Base-by-base conservation (phyloP, 140 eudicot genomes). In the Senecio squalidus region DNA sequence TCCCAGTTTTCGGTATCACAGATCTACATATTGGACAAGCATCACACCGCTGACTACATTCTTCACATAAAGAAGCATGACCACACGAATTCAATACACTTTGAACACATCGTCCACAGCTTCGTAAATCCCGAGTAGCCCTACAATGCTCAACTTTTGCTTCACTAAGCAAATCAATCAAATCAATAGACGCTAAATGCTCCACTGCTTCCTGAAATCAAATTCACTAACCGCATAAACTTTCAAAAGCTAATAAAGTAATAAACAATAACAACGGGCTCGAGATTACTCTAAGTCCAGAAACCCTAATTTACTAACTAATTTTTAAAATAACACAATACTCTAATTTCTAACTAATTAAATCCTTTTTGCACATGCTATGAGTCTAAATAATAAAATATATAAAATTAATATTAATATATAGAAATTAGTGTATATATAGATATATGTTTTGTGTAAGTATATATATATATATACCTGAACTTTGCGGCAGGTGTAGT, bases 131-230 rank as follows among this genome's bases (percentile, higher is more conserved):
- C 76, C 98, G 74, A 41, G 94, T 84, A n/a, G 98, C 98, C 67
- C 98, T 76, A 70, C 98, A 92, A 64, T 78, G 82, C 85, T 92
- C 96, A n/a, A 92, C 70, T 73, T 92, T 92, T 36, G 98, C 96
- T 68, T 92, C 98, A 56, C 75, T 84, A 77, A 96, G 81, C 48
- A 92, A 58, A 27, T 92, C 89, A 43, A 79, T 77, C 28, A 87
- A 76, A 71, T 92, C 98, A 61, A 88, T 93, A 2, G 85, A 79
- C 18, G 95, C 95, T 71, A 93, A 62, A 70, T 80, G 95, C 30
- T 81, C 69, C 72, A 93, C 56, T 33, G 96, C 96, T 73, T 68
- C 82, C 99, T 93, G 78, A 33, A 70, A 66, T 73, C 50, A 56
- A 44, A 41, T 20, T 43, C 41, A 48, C 18, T 53, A 62, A 45